Base-by-base conservation (phyloP, 2,329 filamentous ascomycete species). In the Stachybotrys chlorohalonatus region DNA sequence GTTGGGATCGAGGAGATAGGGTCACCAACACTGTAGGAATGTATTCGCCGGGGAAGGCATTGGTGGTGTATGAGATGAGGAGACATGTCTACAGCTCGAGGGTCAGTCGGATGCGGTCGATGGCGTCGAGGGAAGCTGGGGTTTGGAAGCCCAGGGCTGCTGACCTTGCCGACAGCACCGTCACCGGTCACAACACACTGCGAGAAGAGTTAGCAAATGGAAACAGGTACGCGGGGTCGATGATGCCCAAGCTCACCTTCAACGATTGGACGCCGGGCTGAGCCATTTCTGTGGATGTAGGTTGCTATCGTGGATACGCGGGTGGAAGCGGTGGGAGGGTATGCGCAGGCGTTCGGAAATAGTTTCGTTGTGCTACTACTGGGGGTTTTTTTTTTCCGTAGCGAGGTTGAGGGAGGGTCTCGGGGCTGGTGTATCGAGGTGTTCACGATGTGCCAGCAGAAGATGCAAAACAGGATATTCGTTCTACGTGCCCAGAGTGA, bases 11-110 rank as follows among this genome's bases (percentile, higher is more conserved):
- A 42, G 36, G 13, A 42, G 13, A 24, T 24, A 42, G 36, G 50
- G 54, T 46, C n/a, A 80, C 87, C 73, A 77, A 94, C 89, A 99
- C 94, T 66, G 94, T 99, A 63, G 94, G 94, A 65, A 99, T 97
- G 75, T 99, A 99, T 81, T 99, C 94, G 73, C 94, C 94, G n/a
- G 94, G 94, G 73, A 99, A 99, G 62, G 94, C 94, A 78, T 97
- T 99, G 60, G 94, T 99, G 60, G 94, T 97, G 78, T 99, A 99
- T 53, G 93, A 97, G 72, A 99, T 99, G 66, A 99, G 86, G 57
- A 99, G 86, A 80, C 94, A 99, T 81, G 94, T 99, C 93, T 96
- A 58, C 54, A 57, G 55, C 45, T 47, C 45, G 47, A 53, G 46
- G 30, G 39, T 52, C 32, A 46, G 48, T 36, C 45, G 31, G 47